Evolutionary conservation across 2,329 filamentous ascomycete species (phyloP).

Genomic region (Stachybotrys chartarum): DNA sequence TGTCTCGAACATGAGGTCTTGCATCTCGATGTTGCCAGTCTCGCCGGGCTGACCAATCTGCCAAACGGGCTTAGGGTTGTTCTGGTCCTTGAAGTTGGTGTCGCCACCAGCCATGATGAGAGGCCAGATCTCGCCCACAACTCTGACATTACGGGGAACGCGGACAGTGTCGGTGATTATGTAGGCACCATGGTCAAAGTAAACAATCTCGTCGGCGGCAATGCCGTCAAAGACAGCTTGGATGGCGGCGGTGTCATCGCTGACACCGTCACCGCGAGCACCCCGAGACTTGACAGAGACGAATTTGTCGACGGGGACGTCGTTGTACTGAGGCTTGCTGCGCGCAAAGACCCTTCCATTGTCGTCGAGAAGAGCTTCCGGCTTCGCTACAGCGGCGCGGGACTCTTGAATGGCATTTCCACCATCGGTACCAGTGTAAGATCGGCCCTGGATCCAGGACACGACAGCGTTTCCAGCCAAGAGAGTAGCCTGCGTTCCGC

Average conservation of each 20-base stretch:
- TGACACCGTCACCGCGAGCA: conserved; percentile 78
- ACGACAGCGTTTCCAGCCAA: conserved; percentile 65
- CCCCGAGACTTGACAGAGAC: conserved; percentile 76
- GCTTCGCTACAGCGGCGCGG: conserved; percentile 51
- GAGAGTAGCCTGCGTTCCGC: conserved; percentile 49
- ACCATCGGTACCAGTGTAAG: conserved; percentile 46
- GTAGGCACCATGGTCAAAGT: conserved; percentile 71
- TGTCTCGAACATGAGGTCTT: conserved; percentile 80
- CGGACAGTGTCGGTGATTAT: conserved; percentile 62
- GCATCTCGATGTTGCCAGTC: conserved; percentile 75
- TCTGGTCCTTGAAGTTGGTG: conserved; percentile 63
- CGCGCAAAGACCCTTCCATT: conserved; percentile 70
- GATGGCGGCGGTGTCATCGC: conserved; percentile 81
- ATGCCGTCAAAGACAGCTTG: conserved; percentile 69
- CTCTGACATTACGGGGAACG: conserved; percentile 72
- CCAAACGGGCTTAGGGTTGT: conserved; percentile 76
- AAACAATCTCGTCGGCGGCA: conserved; percentile 58
- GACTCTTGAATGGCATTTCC: conserved; percentile 53
- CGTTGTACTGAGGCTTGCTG: conserved; percentile 83
- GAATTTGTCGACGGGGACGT: conserved; percentile 60
- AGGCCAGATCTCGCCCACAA: conserved; percentile 88
- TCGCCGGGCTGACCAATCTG: conserved; percentile 75
- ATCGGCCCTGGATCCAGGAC: conserved; percentile 74
- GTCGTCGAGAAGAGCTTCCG: conserved; percentile 54
- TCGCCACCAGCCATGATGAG: conserved; percentile 76